Percentiles rank a stretch among this genome's conserved stretches.
These are phyloP conservation scores for Malassezia restricta DNA, from an alignment of 1,284 basidiomycete species.

Conservation along the genomic window DNA sequence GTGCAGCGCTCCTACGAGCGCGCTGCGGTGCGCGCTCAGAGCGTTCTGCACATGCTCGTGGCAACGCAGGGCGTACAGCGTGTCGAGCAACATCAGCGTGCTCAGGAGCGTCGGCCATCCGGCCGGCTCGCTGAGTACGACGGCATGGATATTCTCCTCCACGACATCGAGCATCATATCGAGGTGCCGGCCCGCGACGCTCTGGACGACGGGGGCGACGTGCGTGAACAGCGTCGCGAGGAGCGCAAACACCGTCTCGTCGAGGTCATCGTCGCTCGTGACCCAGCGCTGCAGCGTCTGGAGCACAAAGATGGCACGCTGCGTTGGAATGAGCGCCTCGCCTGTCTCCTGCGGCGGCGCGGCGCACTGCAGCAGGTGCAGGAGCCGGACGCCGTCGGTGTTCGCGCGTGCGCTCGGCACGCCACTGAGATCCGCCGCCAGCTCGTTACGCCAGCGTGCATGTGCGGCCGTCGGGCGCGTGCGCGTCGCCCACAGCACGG, in stretches of 20 bases:
- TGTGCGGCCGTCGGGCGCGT: constrained; percentile 51
- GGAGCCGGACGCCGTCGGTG: constrained; percentile 57
- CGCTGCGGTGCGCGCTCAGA: not conserved
- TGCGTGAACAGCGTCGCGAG: constrained; percentile 65
- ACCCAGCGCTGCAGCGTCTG: constrained; percentile 77
- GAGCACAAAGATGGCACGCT: constrained; percentile 75
- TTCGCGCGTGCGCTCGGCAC: constrained; percentile 58
- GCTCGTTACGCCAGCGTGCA: constrained; percentile 74
- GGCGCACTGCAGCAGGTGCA: constrained; percentile 62
- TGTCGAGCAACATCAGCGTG: constrained; percentile 59
- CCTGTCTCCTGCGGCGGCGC: constrained; percentile 68
- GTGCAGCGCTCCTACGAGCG: constrained; percentile 46
- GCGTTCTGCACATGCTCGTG: constrained; percentile 46
- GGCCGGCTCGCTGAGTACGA: constrained; percentile 54
- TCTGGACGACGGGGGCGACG: constrained; percentile 77
- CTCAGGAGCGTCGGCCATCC: constrained; percentile 58
- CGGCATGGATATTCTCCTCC: constrained; percentile 71
- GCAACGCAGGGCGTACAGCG: constrained; percentile 60
- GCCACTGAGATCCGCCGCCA: constrained; percentile 66
- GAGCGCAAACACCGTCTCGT: constrained; percentile 60
- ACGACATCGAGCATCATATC: constrained; percentile 79
- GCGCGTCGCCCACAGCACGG: constrained; percentile 8
- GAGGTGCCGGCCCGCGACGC: constrained; percentile 76
- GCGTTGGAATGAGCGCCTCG: constrained; percentile 68
- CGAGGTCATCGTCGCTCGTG: constrained; percentile 59